A percentile compares a stretch with the other conserved stretches of the same genome.
Conservation (phyloP, 139 green algal species). For the Tetraselmis striata region DNA sequence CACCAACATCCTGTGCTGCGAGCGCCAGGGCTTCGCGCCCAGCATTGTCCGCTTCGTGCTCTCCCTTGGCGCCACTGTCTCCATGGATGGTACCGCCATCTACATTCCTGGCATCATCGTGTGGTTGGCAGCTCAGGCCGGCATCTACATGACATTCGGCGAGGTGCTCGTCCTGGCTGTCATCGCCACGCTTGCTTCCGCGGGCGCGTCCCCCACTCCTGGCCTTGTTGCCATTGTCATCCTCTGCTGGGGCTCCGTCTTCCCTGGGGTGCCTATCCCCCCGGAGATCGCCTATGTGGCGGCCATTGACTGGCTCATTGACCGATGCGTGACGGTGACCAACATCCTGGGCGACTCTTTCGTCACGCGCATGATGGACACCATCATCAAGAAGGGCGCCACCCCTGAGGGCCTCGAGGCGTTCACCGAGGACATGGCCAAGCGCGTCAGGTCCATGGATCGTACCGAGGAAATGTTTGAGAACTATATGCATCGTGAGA, state of each 20-base stretch:
- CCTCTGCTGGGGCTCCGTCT: slow-evolving; percentile 5
- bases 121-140: not conserved
- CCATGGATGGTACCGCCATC: slow-evolving; percentile 10
- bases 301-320: slow-evolving; percentile 6
- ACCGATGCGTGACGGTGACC: slow-evolving; percentile 5
- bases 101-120: not conserved
- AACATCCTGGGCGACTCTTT: slow-evolving; percentile 9
- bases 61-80: slow-evolving; percentile 5
- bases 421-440: not conserved
- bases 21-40: slow-evolving; percentile 2
- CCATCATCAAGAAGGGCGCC: not conserved
- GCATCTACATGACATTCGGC: not conserved
- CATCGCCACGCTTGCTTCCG: slow-evolving; percentile 6
- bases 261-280: slow-evolving; percentile 1
- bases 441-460: not conserved
- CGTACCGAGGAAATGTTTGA: not conserved
- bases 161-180: slow-evolving; percentile 3
- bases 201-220: not conserved
- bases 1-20: slow-evolving; percentile 1
- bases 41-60: slow-evolving; percentile 6
- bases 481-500: not conserved
- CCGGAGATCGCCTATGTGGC: not conserved
- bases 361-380: slow-evolving; percentile 1
- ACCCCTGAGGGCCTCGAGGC: not conserved
- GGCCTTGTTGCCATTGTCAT: slow-evolving; percentile 6